Percentiles rank a stretch among this genome's conserved stretches.
phyloP scores from a whole-genome alignment of 2,329 filamentous ascomycete species.

The Dactylonectria estremocensis region DNA sequence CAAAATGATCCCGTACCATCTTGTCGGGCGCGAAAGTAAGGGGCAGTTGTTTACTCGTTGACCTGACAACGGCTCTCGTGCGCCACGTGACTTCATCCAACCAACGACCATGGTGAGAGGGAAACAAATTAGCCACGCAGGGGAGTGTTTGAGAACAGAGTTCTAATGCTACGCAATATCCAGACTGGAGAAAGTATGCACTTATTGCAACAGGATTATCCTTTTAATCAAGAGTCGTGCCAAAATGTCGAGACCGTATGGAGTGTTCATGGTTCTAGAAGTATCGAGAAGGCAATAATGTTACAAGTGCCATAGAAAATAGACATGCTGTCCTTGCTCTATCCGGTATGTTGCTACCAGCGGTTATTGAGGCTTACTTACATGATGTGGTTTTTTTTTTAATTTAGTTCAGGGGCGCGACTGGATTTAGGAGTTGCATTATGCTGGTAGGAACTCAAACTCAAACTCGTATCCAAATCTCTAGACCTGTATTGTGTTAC shows the following conservation, averaged over 20 bases:
- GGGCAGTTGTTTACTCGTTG: slow-evolving; percentile 39
- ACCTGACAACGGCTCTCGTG: slow-evolving; percentile 34
- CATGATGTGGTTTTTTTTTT: neutral
- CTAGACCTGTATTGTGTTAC: slow-evolving; percentile 44
- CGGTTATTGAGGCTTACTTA: no score
- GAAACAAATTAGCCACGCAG: neutral
- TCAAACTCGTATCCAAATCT: slow-evolving; percentile 32
- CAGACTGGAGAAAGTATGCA: no score
- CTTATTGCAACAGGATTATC: no score
- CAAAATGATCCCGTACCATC: slow-evolving; percentile 30
- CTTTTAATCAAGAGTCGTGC: no score
- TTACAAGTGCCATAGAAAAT: no score
- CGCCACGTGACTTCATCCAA: slow-evolving; percentile 33
- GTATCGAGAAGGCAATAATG: no score
- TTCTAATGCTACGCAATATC: no score
- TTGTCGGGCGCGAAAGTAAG: slow-evolving; percentile 25
- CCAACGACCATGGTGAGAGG: neutral
- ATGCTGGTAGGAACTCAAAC: slow-evolving; percentile 2
- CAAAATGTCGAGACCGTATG: no score
- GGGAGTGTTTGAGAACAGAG: neutral
- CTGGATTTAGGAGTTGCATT: no score
- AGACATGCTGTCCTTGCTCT: no score
- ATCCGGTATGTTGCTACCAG: no score
- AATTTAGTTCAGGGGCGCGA: neutral
- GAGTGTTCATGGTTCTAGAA: no score